These are phyloP conservation scores for Funneliformis geosporum DNA, from an alignment of 192 early-diverging fungal species.

Conservation along the genomic window DNA sequence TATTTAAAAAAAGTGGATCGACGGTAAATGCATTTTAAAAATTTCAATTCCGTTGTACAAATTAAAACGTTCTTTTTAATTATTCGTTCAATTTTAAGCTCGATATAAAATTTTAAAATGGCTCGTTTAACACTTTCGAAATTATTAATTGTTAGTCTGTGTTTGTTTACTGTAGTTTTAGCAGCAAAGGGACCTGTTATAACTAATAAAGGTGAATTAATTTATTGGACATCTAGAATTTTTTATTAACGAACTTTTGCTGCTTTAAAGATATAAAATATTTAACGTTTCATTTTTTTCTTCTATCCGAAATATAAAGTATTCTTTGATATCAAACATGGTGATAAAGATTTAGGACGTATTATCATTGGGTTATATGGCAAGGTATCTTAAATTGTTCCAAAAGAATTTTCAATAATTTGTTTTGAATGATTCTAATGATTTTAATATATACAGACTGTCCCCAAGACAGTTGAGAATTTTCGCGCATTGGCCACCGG, in stretches of 20 bases:
- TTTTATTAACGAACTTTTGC: not conserved
- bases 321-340: constrained; percentile 86
- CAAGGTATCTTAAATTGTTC: constrained; percentile 46
- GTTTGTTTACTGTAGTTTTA: constrained; percentile 15
- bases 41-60: no score
- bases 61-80: no score
- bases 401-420: constrained; percentile 41
- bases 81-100: no score
- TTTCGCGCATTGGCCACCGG: constrained; percentile 91
- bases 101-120: not conserved
- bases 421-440: constrained; percentile 49
- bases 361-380: constrained; percentile 76
- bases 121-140: not conserved
- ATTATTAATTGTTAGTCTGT: not conserved
- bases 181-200: constrained; percentile 67
- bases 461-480: constrained; percentile 84
- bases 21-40: no score
- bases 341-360: constrained; percentile 66
- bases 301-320: constrained; percentile 46
- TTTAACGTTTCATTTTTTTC: not conserved
- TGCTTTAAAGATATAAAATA: not conserved
- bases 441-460: constrained; percentile 33
- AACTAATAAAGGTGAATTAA: constrained; percentile 67
- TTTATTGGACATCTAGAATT: not conserved
- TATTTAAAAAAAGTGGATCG: no score